Evolutionary conservation across 352 stramenopile species (phyloP), one percentile per base, ranked within the genome.

Genomic region (Globisporangium barbulae): DNA sequence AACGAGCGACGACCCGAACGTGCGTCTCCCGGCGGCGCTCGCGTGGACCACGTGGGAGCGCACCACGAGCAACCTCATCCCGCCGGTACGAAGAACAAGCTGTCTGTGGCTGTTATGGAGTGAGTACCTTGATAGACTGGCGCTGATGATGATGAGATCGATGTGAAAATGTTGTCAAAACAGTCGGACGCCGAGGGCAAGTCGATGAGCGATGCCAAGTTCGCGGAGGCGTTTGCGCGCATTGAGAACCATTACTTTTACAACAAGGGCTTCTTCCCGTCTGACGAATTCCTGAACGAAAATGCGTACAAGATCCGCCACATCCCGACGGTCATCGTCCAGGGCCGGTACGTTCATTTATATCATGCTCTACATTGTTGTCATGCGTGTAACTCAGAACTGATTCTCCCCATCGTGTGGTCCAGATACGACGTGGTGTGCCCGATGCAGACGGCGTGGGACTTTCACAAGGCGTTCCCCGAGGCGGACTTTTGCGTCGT

Each of bases 181-280:
- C 6, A 85, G 78, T 45, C 72, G 12, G 73, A 94, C 64, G 77
- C 81, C 0, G 78, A 74, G n/a, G 74, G 81, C 37, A 91, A 92
- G 75, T 91, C 83, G 47, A 93, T 90, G 77, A 76, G 70, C 37
- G 83, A 96, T 50, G 69, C 73, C 28, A 85, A 87, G 65, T 97
- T 97, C 63, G 84, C 89, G 8, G 81, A 96, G 64, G 88, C 92
- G 2, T 98, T 98, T 68, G 91, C 90, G 31, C 83, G 91, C 52
- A 98, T 98, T 63, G 92, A 98, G 74, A 97, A 95, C 76, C 91
- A 98, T 68, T 98, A 96, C 72, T 98, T 98, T 33, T 69, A 91
- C 44, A 85, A 98, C 75, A 84, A 90, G 52, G 92, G 88, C 22
- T 98, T 96, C 73, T 97, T 98, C 71, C 82, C 88, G 8, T 79